Evolutionary conservation across 2,329 filamentous ascomycete species (phyloP), one percentile per base, ranked within the genome.

Genomic region (Ophiostoma angusticollis): DNA sequence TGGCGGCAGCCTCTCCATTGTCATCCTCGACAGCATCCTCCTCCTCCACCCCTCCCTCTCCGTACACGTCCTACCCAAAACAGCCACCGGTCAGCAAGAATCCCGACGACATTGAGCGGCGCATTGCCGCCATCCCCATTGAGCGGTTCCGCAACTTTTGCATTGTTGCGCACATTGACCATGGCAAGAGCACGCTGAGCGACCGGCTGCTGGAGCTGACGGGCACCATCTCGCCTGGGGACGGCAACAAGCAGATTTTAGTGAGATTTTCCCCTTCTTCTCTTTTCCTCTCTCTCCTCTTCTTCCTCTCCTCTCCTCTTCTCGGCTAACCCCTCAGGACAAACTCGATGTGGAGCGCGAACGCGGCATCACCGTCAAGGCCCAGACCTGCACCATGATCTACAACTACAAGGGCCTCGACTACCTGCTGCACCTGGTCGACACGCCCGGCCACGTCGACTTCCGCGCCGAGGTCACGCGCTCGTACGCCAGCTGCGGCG

Each of bases 91-190:
- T 37, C 6, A 47, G 41, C 36, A 44, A 47, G 25, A 50, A 48
- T 8, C 51, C 50, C 5, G 50, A 48, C 22, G 65, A 67, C 16
- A 60, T 75, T 39, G 70, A 75, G 50, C 57, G 59, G 31, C 70
- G 76, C 47, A 86, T 89, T 44, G 67, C 76, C 13, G 75, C 73
- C 6, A 87, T 89, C 39, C 83, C 83, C 3, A 80, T 87, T 52
- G 75, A 81, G 41, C 74, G 83, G 16, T 89, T 77, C 50, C 80
- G 91, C 46, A 98, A 98, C 60, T 98, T 98, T 59, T 98, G 91
- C 61, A 96, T 98, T 53, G 89, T 98, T 37, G 91, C 91, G 9
- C 91, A 98, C 58, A 93, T 98, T 56, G 91, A 98, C 58, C 91
- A 98, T 76, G 91, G 91, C 53, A 98, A 98, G 62, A 93, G 84